A percentile compares a stretch with the other conserved stretches of the same genome.
phyloP scores from a whole-genome alignment of 2,329 filamentous ascomycete genomes.

The Neurospora sp. region DNA sequence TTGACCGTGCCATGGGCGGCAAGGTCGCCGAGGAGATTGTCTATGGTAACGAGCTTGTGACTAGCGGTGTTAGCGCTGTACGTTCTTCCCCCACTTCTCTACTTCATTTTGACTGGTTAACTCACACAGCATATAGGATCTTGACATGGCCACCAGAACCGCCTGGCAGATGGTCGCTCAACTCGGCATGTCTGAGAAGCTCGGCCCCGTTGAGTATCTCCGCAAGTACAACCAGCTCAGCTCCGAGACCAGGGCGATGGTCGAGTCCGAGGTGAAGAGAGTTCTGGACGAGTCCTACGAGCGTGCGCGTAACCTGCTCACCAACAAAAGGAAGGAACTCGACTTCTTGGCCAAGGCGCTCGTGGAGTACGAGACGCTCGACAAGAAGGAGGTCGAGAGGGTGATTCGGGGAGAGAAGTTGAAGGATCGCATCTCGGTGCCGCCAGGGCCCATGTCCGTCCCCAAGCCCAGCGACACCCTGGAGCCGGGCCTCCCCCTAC shows the following conservation, averaged over 20 bases:
- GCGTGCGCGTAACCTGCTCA: conserved; percentile 63
- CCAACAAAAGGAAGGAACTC: conserved; percentile 69
- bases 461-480: conserved; percentile 32
- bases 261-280: conserved; percentile 81
- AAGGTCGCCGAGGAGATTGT: conserved; percentile 81
- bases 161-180: conserved; percentile 83
- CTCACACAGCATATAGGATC: conserved; percentile 49
- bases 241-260: conserved; percentile 73
- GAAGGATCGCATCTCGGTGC: conserved; percentile 53
- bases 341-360: conserved; percentile 82
- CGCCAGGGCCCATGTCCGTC: conserved; percentile 55
- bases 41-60: conserved; percentile 85
- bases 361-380: conserved; percentile 88
- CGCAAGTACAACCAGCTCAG: conserved; percentile 75
- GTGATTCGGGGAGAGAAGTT: conserved; percentile 82
- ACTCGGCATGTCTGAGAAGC: conserved; percentile 77
- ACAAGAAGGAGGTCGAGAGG: conserved; percentile 80
- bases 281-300: conserved; percentile 73
- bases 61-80: conserved; percentile 74
- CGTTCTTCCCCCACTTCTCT: conserved; percentile 23
- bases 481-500: conserved; percentile 14
- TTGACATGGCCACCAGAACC: conserved; percentile 69
- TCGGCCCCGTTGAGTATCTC: conserved; percentile 84
- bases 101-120: neutral
- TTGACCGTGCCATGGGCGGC: conserved; percentile 65